A percentile compares a stretch with the other conserved stretches of the same genome.
phyloP scores from a whole-genome alignment of 2,329 filamentous ascomycete genomes.

The Ceratocystiopsis minuta region DNA sequence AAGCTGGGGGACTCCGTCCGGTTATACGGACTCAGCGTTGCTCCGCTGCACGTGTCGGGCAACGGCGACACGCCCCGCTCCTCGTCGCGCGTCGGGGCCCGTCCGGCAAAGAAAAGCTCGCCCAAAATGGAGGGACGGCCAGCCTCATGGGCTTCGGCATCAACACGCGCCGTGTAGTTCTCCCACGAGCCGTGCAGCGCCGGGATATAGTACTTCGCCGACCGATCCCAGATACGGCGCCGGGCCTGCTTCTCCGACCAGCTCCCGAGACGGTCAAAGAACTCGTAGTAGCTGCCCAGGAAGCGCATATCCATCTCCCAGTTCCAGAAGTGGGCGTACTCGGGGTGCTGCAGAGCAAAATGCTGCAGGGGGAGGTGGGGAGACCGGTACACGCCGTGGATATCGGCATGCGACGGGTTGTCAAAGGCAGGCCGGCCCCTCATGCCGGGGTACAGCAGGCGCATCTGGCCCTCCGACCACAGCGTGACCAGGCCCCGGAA shows the following conservation, averaged over 20 bases:
- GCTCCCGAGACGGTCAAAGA: constrained; percentile 47
- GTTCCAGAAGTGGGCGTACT: constrained; percentile 52
- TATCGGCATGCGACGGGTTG: constrained; percentile 35
- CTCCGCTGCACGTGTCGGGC: constrained; percentile 33
- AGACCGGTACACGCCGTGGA: constrained; percentile 53
- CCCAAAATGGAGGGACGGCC: constrained; percentile 49
- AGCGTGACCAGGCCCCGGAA: constrained; percentile 67
- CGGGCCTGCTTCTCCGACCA: constrained; percentile 54
- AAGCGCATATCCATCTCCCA: constrained; percentile 53
- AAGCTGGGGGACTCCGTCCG: constrained; percentile 3
- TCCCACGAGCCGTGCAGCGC: constrained; percentile 51
- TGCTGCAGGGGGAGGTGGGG: constrained; percentile 45
- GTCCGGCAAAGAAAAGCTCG: constrained; percentile 35
- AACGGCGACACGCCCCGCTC: constrained; percentile 34
- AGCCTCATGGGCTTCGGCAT: constrained; percentile 36
- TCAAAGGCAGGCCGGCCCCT: constrained; percentile 48
- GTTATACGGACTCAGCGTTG: constrained; percentile 16
- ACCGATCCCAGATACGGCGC: constrained; percentile 60
- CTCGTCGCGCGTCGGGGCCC: constrained; percentile 28
- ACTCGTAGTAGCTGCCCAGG: constrained; percentile 51
- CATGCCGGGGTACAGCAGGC: constrained; percentile 51
- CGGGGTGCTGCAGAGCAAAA: constrained; percentile 43
- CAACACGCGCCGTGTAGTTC: constrained; percentile 49
- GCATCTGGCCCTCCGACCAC: constrained; percentile 77
- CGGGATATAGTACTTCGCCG: constrained; percentile 60